These are phyloP conservation scores for Stephanodiscus triporus DNA, from an alignment of 108 stramenopile species.

Conservation along the genomic window DNA sequence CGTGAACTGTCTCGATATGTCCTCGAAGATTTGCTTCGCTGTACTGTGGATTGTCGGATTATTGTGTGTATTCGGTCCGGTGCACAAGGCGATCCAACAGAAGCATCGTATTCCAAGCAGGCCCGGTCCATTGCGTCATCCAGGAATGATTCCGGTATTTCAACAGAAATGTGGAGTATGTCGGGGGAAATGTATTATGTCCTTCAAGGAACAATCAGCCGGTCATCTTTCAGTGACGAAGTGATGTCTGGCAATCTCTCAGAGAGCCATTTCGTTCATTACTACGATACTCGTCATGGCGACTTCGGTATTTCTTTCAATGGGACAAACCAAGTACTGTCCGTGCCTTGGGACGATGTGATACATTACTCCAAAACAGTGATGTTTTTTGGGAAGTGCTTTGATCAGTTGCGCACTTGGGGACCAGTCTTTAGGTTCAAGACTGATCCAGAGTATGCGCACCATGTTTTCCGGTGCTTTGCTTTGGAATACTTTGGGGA, in stretches of 20 bases:
- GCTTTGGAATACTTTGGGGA: no score
- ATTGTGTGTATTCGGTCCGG: background rate
- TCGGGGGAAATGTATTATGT: background rate
- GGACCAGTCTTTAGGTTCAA: no score
- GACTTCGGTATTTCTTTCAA: background rate
- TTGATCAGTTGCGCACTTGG: no score
- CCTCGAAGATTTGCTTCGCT: background rate
- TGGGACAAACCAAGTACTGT: no score
- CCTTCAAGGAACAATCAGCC: background rate
- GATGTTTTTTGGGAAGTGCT: no score
- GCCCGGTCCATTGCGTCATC: no score
- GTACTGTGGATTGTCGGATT: background rate
- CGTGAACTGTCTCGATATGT: background rate
- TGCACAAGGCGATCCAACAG: background rate
- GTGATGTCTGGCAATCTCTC: background rate
- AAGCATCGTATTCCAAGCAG: background rate
- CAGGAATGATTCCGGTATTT: no score
- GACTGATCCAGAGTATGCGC: no score
- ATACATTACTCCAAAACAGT: no score
- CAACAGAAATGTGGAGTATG: background rate
- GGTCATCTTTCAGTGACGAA: background rate
- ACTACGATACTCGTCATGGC: background rate
- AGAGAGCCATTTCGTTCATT: background rate
- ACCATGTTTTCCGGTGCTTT: no score
- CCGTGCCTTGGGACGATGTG: no score